Conservation (phyloP, 163 green algal species). For the Botryococcus braunii region DNA sequence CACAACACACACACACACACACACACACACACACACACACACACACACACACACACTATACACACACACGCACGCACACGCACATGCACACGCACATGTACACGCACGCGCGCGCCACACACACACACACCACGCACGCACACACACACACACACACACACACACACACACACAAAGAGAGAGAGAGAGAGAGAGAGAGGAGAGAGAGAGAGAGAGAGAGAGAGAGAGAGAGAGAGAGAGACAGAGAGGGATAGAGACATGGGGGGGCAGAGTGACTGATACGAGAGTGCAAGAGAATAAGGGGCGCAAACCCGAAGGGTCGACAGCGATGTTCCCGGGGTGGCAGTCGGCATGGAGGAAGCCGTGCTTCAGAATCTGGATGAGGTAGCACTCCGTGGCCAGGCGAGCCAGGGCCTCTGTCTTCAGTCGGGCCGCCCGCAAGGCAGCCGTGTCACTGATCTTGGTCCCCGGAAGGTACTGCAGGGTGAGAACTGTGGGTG, state of each 20-base stretch:
- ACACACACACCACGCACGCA: too few species aligned
- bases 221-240: background rate
- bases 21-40: too few species aligned
- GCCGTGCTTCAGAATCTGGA: constrained; percentile 55
- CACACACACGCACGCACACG: too few species aligned
- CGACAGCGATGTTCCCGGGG: constrained; percentile 45
- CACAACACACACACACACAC: too few species aligned
- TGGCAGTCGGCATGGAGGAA: constrained; percentile 53
- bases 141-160: too few species aligned
- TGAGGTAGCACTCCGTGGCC: constrained; percentile 72
- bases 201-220: background rate
- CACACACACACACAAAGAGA: too few species aligned
- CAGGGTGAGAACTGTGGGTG: constrained; percentile 62
- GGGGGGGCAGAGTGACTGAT: background rate
- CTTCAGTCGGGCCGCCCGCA: constrained; percentile 36
- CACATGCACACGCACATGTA: too few species aligned
- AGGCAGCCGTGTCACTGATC: constrained; percentile 46
- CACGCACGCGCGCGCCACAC: too few species aligned
- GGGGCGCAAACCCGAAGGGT: background rate
- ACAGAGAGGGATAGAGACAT: background rate
- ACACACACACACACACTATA: too few species aligned
- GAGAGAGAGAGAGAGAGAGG: too few species aligned
- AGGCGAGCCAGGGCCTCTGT: constrained; percentile 36
- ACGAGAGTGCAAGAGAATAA: background rate
- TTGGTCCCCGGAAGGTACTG: constrained; percentile 73